Evolutionary conservation across 306 rosid species (phyloP), one percentile per base, ranked within the genome.

Genomic region (Prunus mume): DNA sequence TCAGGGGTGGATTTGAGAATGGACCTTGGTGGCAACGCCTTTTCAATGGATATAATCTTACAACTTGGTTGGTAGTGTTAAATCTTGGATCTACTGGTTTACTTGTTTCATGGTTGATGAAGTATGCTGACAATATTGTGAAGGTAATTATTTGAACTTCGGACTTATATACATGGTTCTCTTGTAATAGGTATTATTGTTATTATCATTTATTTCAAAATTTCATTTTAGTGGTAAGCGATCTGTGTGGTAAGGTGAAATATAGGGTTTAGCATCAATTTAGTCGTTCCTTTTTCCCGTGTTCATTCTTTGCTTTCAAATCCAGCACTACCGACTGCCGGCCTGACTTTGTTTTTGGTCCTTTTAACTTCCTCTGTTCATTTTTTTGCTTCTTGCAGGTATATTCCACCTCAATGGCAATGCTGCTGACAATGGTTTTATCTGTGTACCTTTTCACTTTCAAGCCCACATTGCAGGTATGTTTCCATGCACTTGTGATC

Each of bases 1-100:
- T 92, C 81, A 87, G 90, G 84, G 85, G 96, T 80, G 95, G 92
- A 62, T 95, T 95, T 87, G 99, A 92, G 86, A 82, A 87, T 38
- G 96, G 99, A 62, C 96, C 97, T n/a, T 90, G 97, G 97, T 92
- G 97, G 97, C 92, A 86, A 70, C 97, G 96, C 54, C 83, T 95
- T 74, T 82, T 92, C 81, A 83, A 89, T 81, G 99, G 99, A 75
- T 95, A 95, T 76, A 85, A 81, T 56, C 25, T 86, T 85, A 92
- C 91, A 43, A 95, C 99, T 49, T 95, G 97, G 93, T 49, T 92
- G 92, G 99, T 92, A 46, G 93, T 94, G 75, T 82, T 90, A 74
- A 94, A 94, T 89, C 95, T 94, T 72, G 98, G 95, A 66, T 94
- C 98, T 51, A 91, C 98, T 27, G 98, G 98, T 75, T 90, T 94